A percentile compares a stretch with the other conserved stretches of the same genome.
phyloP scores from a whole-genome alignment of 1,284 basidiomycete genomes.

The Marasmius fiardii region DNA sequence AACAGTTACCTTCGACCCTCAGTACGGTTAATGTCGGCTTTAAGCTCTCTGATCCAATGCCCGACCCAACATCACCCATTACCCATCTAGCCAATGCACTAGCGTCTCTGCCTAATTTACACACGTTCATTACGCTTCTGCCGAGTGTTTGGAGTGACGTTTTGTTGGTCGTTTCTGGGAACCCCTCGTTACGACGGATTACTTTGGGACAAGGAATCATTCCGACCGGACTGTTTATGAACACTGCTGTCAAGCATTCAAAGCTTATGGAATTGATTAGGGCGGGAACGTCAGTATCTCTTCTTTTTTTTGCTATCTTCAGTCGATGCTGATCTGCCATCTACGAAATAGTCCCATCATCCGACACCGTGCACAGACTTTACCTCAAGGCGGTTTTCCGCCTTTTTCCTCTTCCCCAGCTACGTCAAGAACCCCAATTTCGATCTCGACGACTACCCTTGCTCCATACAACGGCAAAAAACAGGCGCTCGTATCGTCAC shows the following conservation, averaged over 20 bases:
- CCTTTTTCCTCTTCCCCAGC: neutral
- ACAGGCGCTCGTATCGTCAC: neutral
- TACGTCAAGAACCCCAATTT: too few species aligned
- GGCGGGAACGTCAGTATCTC: constrained; percentile 37
- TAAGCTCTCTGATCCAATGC: neutral
- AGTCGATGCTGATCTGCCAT: neutral
- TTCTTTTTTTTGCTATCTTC: neutral
- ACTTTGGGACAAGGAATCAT: constrained; percentile 23
- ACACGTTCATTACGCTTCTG: neutral
- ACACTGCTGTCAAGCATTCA: constrained; percentile 38
- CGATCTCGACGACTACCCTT: too few species aligned
- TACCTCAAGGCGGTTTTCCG: neutral
- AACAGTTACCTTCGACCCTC: neutral
- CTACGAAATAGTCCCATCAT: constrained; percentile 10
- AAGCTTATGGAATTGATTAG: constrained; percentile 41
- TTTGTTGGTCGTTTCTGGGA: neutral
- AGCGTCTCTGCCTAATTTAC: neutral
- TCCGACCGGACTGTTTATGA: constrained; percentile 42
- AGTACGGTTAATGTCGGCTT: neutral
- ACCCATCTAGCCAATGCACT: constrained; percentile 1
- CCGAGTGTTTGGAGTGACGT: constrained; percentile 1
- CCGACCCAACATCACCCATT: neutral
- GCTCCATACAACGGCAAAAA: too few species aligned
- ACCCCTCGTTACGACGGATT: neutral
- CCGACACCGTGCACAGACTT: constrained; percentile 20